Conservation (phyloP, 768 basidiomycete species). For the Boletus rubescentipes region DNA sequence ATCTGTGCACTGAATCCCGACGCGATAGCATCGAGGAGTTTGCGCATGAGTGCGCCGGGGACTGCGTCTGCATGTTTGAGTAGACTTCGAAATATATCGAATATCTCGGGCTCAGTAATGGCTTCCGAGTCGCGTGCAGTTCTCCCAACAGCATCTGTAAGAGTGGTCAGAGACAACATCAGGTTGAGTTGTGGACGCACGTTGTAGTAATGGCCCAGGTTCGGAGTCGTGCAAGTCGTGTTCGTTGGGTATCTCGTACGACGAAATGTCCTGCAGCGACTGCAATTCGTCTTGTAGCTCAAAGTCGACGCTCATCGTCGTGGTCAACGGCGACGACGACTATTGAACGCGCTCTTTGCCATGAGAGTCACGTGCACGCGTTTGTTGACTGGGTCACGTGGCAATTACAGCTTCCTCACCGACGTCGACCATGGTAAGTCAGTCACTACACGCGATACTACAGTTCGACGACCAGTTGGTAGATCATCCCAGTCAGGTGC, state of each 20-base stretch:
- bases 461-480: background rate
- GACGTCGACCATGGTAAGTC: slow-evolving; percentile 26
- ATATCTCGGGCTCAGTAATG: slow-evolving; percentile 64
- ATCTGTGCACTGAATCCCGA: slow-evolving; percentile 75
- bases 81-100: slow-evolving; percentile 80
- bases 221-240: slow-evolving; percentile 61
- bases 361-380: slow-evolving; percentile 30
- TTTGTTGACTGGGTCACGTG: slow-evolving; percentile 6
- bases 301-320: slow-evolving; percentile 47
- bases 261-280: slow-evolving; percentile 55
- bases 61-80: slow-evolving; percentile 72
- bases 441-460: background rate
- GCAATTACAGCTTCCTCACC: background rate
- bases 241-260: slow-evolving; percentile 69
- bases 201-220: slow-evolving; percentile 56
- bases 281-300: slow-evolving; percentile 80
- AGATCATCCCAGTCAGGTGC: slow-evolving; percentile 97
- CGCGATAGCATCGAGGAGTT: slow-evolving; percentile 82
- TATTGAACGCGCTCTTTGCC: slow-evolving; percentile 8
- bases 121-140: slow-evolving; percentile 75
- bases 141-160: slow-evolving; percentile 73
- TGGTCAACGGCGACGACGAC: background rate
- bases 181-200: slow-evolving; percentile 34
- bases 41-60: slow-evolving; percentile 68
- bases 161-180: slow-evolving; percentile 11